Base-by-base conservation (phyloP, 139 green algal genomes). In the Chlorella sp. region DNA sequence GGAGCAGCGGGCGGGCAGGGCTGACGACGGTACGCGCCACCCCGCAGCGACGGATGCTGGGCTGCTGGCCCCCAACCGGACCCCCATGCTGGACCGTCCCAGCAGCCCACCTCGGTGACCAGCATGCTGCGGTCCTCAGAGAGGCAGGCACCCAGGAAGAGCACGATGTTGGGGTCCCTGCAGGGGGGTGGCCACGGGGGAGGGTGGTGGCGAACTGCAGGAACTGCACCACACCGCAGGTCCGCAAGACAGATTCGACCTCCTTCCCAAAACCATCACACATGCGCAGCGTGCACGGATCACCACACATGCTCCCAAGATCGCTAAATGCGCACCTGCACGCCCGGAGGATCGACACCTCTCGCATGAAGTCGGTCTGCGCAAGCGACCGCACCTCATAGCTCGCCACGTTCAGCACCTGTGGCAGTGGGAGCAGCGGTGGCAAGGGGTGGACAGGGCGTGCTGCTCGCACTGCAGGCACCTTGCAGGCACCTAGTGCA, bases 71-170 rank as follows among this genome's bases (percentile, higher is more conserved):
- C n/a, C n/a, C n/a, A n/a, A n/a, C n/a, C n/a, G n/a, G n/a, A n/a
- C n/a, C n/a, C n/a, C n/a, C n/a, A 61, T 35, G 4, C 3, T 11
- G 53, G 4, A 5, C 6, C 9, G 8, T 40, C 8, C 29, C 8
- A 41, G 29, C 58, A n/a, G 73, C 84, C 65, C 51, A 48, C 73
- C 33, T 84, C 84, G 33, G 82, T 85, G 27, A 89, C 76, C 46
- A 89, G 64, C 61, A 87, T 75, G 4, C 77, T 88, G 62, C 17
- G 19, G 21, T 55, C 46, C 9, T 42, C 8, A 7, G 50, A 31
- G 21, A 84, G 50, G 43, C 43, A 66, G 38, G 77, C 77, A 23
- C 77, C 79, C 60, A 77, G 65, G 58, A 66, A 17, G 48, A 17
- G 21, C 17, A 58, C 48, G 17, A 21, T 58, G 21, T 17, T 58